These are phyloP conservation scores for Trypanosomatidae sp. DNA, from an alignment of 208 protist species.

Conservation along the genomic window DNA sequence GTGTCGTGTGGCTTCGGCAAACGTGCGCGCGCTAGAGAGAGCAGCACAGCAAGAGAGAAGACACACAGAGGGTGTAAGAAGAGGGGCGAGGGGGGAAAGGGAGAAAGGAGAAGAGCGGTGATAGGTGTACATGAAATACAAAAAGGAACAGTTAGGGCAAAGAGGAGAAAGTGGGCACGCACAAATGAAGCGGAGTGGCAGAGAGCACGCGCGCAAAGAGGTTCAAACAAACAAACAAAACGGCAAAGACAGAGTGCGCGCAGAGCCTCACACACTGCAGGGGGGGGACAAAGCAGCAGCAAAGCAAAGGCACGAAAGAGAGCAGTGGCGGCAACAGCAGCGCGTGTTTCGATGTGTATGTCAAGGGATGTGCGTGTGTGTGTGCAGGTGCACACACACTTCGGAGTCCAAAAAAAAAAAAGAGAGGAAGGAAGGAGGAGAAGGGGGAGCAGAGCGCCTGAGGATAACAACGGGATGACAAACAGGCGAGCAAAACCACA, in stretches of 20 bases:
- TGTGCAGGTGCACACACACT: neutral
- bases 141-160: neutral
- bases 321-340: neutral
- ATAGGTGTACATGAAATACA: neutral
- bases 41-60: neutral
- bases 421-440: neutral
- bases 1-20: neutral
- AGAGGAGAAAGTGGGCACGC: neutral
- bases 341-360: neutral
- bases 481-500: neutral
- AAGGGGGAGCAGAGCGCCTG: neutral
- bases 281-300: neutral
- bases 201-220: neutral
- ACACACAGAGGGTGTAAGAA: neutral
- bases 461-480: neutral
- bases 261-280: neutral
- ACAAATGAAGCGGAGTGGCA: conserved; percentile 2
- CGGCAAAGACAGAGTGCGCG: neutral
- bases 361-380: neutral
- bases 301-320: neutral
- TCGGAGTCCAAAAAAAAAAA: neutral
- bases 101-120: neutral
- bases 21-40: neutral
- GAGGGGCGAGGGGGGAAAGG: neutral
- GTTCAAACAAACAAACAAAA: neutral